These are phyloP conservation scores for Linnemannia elongata DNA, from an alignment of 192 early-diverging fungal species.

Conservation along the genomic window DNA sequence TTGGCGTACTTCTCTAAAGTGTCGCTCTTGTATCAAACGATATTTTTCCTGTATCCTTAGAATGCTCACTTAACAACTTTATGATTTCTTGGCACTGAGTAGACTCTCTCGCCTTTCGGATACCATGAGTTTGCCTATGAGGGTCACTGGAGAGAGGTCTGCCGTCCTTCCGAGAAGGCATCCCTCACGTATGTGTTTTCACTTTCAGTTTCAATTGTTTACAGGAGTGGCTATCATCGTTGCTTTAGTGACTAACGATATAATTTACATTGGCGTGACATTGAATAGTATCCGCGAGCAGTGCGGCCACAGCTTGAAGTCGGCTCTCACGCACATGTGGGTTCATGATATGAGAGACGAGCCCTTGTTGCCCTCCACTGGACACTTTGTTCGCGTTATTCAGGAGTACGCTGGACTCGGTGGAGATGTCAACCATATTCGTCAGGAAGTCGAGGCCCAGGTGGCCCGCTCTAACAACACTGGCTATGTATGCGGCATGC, in stretches of 20 bases:
- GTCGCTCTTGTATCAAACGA: not conserved
- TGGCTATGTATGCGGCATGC: conserved; percentile 64
- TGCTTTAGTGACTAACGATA: not conserved
- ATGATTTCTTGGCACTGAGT: not conserved
- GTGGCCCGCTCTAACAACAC: conserved; percentile 63
- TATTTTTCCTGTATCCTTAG: not conserved
- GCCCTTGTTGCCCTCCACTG: conserved; percentile 79
- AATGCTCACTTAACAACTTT: not conserved
- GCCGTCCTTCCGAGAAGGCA: conserved; percentile 67
- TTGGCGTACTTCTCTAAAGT: not conserved
- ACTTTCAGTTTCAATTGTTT: not conserved
- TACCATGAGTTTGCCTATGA: conserved; percentile 80
- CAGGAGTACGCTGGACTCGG: conserved; percentile 87
- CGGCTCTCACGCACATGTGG: conserved; percentile 76
- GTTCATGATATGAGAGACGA: conserved; percentile 84
- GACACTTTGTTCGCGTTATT: conserved; percentile 64
- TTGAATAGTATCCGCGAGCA: conserved; percentile 74
- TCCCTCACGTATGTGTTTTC: conserved; percentile 66
- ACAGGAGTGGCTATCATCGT: not conserved
- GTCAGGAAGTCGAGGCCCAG: conserved; percentile 80
- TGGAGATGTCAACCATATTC: conserved; percentile 83
- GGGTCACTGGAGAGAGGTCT: conserved; percentile 84
- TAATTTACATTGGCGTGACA: not conserved
- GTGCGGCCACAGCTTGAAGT: conserved; percentile 90
- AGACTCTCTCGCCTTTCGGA: conserved; percentile 62